These are phyloP conservation scores for Nakaseomyces kungkrabaensis DNA, from an alignment of 1,139 yeast species.

Conservation along the genomic window DNA sequence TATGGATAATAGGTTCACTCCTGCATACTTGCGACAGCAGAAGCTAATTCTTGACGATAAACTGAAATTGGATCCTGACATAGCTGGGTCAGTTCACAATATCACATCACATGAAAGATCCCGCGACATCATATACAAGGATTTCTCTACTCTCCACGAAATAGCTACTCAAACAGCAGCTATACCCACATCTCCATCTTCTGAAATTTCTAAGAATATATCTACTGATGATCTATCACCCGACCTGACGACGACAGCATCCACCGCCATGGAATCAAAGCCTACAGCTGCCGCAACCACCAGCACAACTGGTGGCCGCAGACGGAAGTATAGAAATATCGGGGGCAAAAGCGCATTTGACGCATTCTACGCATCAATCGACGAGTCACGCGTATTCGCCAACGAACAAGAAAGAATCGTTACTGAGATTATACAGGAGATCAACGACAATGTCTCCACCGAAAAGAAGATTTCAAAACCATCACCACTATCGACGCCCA, in stretches of 20 bases:
- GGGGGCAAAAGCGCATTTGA: slow-evolving; percentile 24
- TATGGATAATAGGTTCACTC: slow-evolving; percentile 10
- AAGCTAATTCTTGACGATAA: neutral
- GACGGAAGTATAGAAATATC: slow-evolving; percentile 2
- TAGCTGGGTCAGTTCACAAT: neutral
- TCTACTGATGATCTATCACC: neutral
- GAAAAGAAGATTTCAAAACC: neutral
- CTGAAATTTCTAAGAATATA: neutral
- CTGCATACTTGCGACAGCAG: neutral
- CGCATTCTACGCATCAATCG: slow-evolving; percentile 25
- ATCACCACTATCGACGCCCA: slow-evolving; percentile 1
- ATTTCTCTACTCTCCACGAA: neutral
- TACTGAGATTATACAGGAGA: neutral
- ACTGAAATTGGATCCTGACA: neutral
- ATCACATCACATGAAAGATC: neutral
- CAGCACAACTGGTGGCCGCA: neutral
- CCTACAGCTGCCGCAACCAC: neutral
- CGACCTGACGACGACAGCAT: neutral
- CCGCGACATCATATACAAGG: neutral
- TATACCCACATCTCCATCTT: too few species aligned
- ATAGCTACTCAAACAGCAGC: neutral
- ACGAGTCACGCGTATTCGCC: slow-evolving; percentile 11
- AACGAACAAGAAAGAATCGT: neutral
- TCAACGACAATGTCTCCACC: neutral
- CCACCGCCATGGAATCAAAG: neutral